A percentile compares a stretch with the other conserved stretches of the same genome.
Conservation (phyloP, 345 rosid genomes). For the Trapa incisa region DNA sequence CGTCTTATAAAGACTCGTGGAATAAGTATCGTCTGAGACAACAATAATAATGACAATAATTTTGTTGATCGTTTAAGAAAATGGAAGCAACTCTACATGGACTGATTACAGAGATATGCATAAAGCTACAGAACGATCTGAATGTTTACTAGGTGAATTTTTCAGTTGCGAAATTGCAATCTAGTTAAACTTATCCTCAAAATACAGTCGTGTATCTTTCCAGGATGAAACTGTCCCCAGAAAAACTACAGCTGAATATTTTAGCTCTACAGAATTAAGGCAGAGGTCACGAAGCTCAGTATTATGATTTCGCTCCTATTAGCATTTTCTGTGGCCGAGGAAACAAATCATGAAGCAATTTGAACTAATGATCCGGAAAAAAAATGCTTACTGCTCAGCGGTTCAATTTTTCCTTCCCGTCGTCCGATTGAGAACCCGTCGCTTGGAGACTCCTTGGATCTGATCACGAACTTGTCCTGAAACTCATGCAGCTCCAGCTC, state of each 20-base stretch:
- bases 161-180: neutral
- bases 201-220: neutral
- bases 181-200: neutral
- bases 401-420: constrained; percentile 50
- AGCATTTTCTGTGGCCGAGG: neutral
- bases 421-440: constrained; percentile 70
- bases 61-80: neutral
- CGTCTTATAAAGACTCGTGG: constrained; percentile 32
- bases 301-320: neutral
- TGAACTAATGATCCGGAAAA: neutral
- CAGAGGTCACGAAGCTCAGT: neutral
- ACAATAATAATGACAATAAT: neutral
- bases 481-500: constrained; percentile 62
- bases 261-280: neutral
- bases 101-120: neutral
- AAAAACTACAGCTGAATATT: neutral
- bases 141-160: neutral
- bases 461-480: constrained; percentile 61
- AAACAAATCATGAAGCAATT: neutral
- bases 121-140: neutral
- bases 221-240: neutral
- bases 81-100: neutral
- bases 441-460: constrained; percentile 37
- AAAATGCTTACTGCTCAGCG: constrained; percentile 39
- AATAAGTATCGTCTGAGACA: constrained; percentile 29